Evolutionary conservation across 352 stramenopile species (phyloP), one percentile per base, ranked within the genome.

Genomic region (Halophytophthora batemanensis): DNA sequence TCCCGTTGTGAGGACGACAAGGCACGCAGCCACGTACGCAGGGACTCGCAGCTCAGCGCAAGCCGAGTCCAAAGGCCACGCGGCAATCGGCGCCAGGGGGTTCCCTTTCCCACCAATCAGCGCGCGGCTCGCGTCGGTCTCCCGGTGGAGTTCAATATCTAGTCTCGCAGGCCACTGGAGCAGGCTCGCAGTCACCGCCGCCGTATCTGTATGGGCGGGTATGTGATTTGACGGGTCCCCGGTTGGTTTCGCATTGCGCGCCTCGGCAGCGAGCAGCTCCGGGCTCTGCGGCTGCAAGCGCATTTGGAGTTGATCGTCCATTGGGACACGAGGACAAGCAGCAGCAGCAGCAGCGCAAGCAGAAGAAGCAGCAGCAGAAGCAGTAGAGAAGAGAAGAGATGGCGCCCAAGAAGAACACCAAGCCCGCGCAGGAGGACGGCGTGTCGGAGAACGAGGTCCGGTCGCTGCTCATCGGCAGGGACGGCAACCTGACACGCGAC

Each of bases 371-470:
- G 46, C 33, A 52, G 45, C 17, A 42, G n/a, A 42, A 25, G 15
- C 13, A 43, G 13, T 23, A 23, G 17, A 18, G 55, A 18, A 47
- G 6, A 61, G 7, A 13, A 59, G 58, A 21, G 5, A 88, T 88
- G 77, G 68, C 75, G 48, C 69, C 76, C 45, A 69, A 74, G 66
- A 80, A 79, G 53, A 82, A 58, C 50, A 76, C 78, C 49, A 57
- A 57, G 23, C 69, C 71, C 56, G 25, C 42, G n/a, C 62, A 80
- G 51, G 59, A 86, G 48, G 68, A 61, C 34, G 65, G 65, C 29
- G 67, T 90, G 50, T 87, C 82, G 59, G 82, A 92, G 77, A 89
- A 83, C 67, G 77, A 92, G 55, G 79, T 90, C 56, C 82, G 82
- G 62, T 69, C 78, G 60, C 80, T 92, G 52, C 75, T 92, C 39